phyloP scores from a whole-genome alignment of 306 rosid species.

The Erythrophleum fordii region DNA sequence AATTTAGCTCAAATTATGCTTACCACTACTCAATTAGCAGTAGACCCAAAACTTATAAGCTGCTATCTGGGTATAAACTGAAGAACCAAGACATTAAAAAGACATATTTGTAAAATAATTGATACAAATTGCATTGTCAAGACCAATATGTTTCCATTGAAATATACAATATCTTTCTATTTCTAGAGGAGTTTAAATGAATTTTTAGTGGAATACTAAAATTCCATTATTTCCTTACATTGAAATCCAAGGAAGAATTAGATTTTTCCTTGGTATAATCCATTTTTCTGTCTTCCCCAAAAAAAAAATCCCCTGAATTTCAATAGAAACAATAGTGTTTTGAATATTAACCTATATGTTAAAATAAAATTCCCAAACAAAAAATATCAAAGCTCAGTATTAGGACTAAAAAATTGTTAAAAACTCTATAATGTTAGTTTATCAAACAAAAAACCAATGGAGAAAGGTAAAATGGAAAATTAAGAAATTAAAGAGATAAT shows the following conservation, averaged over 20 bases:
- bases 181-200: neutral
- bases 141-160: neutral
- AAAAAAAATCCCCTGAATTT: neutral
- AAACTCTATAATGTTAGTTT: too few species aligned
- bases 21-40: neutral
- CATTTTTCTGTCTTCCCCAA: neutral
- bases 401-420: neutral
- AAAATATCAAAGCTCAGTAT: neutral
- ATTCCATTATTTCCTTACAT: neutral
- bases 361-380: neutral
- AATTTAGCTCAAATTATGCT: neutral
- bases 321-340: too few species aligned
- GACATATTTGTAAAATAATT: neutral
- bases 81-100: neutral
- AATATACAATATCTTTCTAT: neutral
- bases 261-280: neutral
- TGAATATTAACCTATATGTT: neutral
- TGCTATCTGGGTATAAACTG: neutral
- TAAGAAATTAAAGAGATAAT: neutral
- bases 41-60: neutral
- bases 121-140: neutral
- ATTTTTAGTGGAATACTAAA: neutral
- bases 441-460: neutral
- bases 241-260: neutral
- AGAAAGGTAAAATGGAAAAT: neutral